These are phyloP conservation scores for Calonectria crousiana DNA, from an alignment of 2,329 filamentous ascomycete species.

Conservation along the genomic window DNA sequence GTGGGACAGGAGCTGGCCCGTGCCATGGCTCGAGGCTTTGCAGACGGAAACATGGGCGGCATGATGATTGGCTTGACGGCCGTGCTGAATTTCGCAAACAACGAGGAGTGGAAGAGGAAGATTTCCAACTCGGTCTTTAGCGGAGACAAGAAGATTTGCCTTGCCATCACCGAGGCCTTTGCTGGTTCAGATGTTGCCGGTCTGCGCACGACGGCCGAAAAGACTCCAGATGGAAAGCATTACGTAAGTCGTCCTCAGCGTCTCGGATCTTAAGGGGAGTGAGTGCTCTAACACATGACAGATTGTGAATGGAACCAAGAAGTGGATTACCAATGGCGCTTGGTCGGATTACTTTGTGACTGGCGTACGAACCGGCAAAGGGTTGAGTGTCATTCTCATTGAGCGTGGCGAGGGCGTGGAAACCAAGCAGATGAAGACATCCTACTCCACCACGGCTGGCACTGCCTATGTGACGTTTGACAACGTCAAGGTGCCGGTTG, in stretches of 20 bases:
- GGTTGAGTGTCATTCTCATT: slow-evolving; percentile 82
- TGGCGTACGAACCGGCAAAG: slow-evolving; percentile 82
- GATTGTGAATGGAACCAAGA: slow-evolving; percentile 80
- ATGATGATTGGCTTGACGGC: slow-evolving; percentile 87
- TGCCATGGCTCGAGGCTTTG: slow-evolving; percentile 81
- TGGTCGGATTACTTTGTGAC: slow-evolving; percentile 88
- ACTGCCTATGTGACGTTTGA: slow-evolving; percentile 86
- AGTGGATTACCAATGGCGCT: slow-evolving; percentile 87
- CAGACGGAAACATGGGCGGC: slow-evolving; percentile 88
- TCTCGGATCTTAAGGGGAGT: too few species aligned
- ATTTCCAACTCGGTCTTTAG: slow-evolving; percentile 79
- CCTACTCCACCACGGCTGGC: slow-evolving; percentile 82
- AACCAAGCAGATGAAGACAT: slow-evolving; percentile 83
- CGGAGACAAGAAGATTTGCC: slow-evolving; percentile 88
- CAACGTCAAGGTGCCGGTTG: slow-evolving; percentile 85
- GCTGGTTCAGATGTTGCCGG: slow-evolving; percentile 85
- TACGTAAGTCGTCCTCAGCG: slow-evolving; percentile 56
- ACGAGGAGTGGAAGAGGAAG: slow-evolving; percentile 73
- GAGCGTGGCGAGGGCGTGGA: slow-evolving; percentile 79
- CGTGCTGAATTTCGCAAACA: slow-evolving; percentile 80
- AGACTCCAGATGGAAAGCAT: slow-evolving; percentile 80
- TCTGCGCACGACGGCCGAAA: slow-evolving; percentile 81
- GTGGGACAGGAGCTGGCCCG: slow-evolving; percentile 79
- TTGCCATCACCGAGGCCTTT: slow-evolving; percentile 90
- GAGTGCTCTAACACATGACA: background rate